Conservation (phyloP, 257 asterid genomes). For the Scutellaria minor region DNA sequence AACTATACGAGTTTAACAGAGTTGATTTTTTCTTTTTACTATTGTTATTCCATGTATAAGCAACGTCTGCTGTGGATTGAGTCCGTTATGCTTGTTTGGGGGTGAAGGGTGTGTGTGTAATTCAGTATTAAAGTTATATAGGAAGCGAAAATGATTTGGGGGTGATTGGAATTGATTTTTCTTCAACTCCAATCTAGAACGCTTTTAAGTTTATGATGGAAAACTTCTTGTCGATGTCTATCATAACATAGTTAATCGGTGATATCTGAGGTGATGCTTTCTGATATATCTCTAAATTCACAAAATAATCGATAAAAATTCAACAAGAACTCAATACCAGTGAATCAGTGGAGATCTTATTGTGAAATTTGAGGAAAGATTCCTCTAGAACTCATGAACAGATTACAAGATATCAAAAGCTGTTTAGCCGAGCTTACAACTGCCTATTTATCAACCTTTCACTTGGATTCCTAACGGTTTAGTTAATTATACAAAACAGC, state of each 20-base stretch:
- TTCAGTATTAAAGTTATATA: background rate
- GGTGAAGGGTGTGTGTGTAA: background rate
- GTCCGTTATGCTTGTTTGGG: background rate
- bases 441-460: too few relatives aligned
- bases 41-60: background rate
- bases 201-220: slow-evolving; percentile 1
- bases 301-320: too few relatives aligned
- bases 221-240: background rate
- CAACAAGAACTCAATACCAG: too few relatives aligned
- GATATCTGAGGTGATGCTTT: background rate
- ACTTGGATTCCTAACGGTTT: too few relatives aligned
- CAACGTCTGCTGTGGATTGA: slow-evolving; percentile 11
- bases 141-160: background rate
- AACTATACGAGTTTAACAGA: background rate
- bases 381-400: too few relatives aligned
- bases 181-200: background rate
- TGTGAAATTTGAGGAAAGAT: too few relatives aligned
- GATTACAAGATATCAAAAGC: too few relatives aligned
- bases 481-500: too few relatives aligned
- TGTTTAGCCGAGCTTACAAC: too few relatives aligned
- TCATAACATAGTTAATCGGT: background rate
- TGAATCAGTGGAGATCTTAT: too few relatives aligned
- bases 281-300: too few relatives aligned
- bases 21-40: background rate
- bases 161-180: slow-evolving; percentile 21